These are phyloP conservation scores for Rhodotorula kratochvilovae DNA, from an alignment of 768 basidiomycete species.

Conservation along the genomic window DNA sequence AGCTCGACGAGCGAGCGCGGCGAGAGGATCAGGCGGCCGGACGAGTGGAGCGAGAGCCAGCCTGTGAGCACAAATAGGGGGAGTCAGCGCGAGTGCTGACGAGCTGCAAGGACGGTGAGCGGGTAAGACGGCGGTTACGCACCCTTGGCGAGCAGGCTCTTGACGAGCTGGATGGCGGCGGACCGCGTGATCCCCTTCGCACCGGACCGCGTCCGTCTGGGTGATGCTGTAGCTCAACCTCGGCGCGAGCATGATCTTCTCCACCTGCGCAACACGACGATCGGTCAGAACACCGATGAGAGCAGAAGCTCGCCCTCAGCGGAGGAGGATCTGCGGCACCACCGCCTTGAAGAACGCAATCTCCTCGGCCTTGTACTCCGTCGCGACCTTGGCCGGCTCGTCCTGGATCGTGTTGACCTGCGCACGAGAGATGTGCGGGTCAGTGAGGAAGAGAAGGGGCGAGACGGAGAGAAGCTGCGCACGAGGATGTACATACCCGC, in stretches of 20 bases:
- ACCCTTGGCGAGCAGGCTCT: slow-evolving; percentile 76
- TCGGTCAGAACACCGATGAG: no score
- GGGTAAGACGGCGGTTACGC: slow-evolving; percentile 52
- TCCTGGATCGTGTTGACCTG: slow-evolving; percentile 79
- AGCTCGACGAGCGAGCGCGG: slow-evolving; percentile 72
- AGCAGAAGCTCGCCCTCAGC: no score
- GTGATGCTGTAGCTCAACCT: slow-evolving; percentile 69
- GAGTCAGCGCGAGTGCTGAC: background rate
- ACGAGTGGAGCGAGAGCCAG: slow-evolving; percentile 26
- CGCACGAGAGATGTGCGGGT: background rate
- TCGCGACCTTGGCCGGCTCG: slow-evolving; percentile 75
- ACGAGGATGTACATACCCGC: slow-evolving; percentile 67
- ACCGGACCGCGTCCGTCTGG: slow-evolving; percentile 69
- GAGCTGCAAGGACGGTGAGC: background rate
- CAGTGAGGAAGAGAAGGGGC: background rate
- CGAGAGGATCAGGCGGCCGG: slow-evolving; percentile 70
- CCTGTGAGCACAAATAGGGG: background rate
- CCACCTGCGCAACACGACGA: slow-evolving; percentile 56
- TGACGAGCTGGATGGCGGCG: slow-evolving; percentile 57
- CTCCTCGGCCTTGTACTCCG: slow-evolving; percentile 71
- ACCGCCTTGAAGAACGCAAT: slow-evolving; percentile 79
- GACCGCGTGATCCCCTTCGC: slow-evolving; percentile 69
- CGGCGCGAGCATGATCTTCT: slow-evolving; percentile 79
- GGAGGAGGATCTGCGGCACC: no score
- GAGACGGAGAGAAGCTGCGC: slow-evolving; percentile 40